Conservation (phyloP, 371 early-diverging fungal species). For the Smittium culicis region DNA sequence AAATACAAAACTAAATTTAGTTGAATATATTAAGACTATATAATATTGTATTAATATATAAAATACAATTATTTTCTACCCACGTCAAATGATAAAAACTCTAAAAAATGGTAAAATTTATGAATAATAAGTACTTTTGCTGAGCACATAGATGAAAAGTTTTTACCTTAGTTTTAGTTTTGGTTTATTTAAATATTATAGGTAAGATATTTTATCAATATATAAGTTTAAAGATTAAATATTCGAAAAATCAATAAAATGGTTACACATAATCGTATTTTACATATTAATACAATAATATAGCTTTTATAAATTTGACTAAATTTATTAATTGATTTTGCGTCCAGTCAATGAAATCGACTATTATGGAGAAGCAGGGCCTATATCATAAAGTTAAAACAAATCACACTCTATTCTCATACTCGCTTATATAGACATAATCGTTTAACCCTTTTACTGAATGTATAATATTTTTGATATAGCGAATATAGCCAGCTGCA, state of each 20-base stretch:
- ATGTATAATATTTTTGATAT: too few species aligned
- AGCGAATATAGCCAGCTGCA: too few species aligned
- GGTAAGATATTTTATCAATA: background rate
- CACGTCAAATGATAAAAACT: background rate
- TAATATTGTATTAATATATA: background rate
- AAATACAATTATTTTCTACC: background rate
- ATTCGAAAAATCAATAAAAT: background rate
- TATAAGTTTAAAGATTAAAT: background rate
- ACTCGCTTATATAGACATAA: too few species aligned
- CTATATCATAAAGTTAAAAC: too few species aligned
- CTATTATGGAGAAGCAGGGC: too few species aligned
- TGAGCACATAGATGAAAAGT: background rate
- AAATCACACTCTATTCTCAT: too few species aligned
- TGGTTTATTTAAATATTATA: background rate
- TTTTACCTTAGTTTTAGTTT: background rate
- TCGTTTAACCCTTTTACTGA: too few species aligned
- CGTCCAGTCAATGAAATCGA: too few species aligned
- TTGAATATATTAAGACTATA: background rate
- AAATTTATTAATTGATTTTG: background rate
- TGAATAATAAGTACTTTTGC: background rate
- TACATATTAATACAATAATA: background rate
- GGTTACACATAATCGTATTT: background rate
- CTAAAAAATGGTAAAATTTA: background rate
- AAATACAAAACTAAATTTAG: background rate
- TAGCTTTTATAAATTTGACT: background rate